Percentiles rank a stretch among this genome's conserved stretches.
phyloP scores from a whole-genome alignment of 805 yeast genomes.

The Zygosaccharomyces bisporus region DNA sequence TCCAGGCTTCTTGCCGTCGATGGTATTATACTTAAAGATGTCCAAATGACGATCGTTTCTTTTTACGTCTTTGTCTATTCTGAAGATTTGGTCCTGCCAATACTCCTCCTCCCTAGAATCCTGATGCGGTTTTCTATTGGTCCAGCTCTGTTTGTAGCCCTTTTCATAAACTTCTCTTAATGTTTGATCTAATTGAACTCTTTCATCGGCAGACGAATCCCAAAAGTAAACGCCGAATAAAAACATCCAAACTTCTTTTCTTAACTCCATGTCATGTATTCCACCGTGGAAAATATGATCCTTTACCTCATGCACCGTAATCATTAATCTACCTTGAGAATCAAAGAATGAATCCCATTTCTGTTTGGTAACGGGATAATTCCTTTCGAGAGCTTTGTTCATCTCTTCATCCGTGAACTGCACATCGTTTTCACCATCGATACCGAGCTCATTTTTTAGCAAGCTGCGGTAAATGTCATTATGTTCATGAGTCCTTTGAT shows the following conservation, averaged over 20 bases:
- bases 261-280: constrained; percentile 45
- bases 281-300: constrained; percentile 91
- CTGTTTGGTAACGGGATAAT: constrained; percentile 39
- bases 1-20: constrained; percentile 41
- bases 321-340: constrained; percentile 61
- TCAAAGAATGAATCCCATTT: constrained; percentile 91
- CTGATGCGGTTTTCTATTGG: constrained; percentile 37
- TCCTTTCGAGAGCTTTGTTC: constrained; percentile 62
- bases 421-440: constrained; percentile 36
- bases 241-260: constrained; percentile 83
- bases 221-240: constrained; percentile 82
- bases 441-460: constrained; percentile 59
- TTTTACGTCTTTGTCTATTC: constrained; percentile 91
- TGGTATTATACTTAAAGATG: constrained; percentile 46
- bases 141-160: constrained; percentile 69
- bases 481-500: constrained; percentile 43
- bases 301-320: constrained; percentile 76
- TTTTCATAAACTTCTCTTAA: constrained; percentile 56
- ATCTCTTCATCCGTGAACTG: constrained; percentile 33
- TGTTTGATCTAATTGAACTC: constrained; percentile 54
- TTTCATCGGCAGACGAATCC: constrained; percentile 72
- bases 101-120: constrained; percentile 50
- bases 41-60: constrained; percentile 81
- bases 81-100: constrained; percentile 84
- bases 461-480: constrained; percentile 56